Conservation (phyloP, 23 red algal genomes). For the Gracilaria vermiculophylla region DNA sequence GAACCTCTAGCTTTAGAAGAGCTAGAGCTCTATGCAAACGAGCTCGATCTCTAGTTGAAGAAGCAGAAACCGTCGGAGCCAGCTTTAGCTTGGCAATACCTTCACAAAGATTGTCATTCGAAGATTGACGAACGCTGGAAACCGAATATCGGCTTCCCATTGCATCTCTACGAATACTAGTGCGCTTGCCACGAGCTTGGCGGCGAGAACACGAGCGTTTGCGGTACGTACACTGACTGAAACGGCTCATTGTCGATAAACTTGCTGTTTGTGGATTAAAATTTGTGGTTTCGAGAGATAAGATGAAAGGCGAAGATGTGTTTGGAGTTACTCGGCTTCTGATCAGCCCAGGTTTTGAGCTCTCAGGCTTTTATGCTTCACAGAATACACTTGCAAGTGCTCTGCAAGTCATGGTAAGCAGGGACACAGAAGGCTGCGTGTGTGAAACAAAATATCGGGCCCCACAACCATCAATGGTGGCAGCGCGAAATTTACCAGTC, state of each 20-base stretch:
- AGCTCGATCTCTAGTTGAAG: not conserved
- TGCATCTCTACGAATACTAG: not conserved
- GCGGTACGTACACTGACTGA: conserved; percentile 5
- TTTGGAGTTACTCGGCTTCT: not conserved
- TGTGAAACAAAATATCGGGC: not conserved
- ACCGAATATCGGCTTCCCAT: not conserved
- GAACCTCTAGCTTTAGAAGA: not conserved
- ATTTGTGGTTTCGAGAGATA: not conserved
- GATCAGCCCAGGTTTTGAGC: not conserved
- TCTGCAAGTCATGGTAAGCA: not conserved
- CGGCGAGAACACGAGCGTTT: conserved; percentile 13
- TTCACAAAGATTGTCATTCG: not conserved
- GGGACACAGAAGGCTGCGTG: not conserved
- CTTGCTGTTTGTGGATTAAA: not conserved
- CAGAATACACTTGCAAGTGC: not conserved
- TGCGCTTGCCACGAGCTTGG: not conserved
- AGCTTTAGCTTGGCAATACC: conserved; percentile 9
- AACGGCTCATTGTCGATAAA: not conserved
- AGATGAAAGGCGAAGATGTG: not conserved
- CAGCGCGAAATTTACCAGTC: not conserved
- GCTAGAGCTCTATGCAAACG: not conserved
- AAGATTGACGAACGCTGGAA: not conserved
- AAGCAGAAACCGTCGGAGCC: not conserved
- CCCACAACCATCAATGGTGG: not conserved
- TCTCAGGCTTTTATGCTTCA: conserved; percentile 19